Conservation (phyloP, 371 early-diverging fungal species). For the Apophysomyces variabilis region DNA sequence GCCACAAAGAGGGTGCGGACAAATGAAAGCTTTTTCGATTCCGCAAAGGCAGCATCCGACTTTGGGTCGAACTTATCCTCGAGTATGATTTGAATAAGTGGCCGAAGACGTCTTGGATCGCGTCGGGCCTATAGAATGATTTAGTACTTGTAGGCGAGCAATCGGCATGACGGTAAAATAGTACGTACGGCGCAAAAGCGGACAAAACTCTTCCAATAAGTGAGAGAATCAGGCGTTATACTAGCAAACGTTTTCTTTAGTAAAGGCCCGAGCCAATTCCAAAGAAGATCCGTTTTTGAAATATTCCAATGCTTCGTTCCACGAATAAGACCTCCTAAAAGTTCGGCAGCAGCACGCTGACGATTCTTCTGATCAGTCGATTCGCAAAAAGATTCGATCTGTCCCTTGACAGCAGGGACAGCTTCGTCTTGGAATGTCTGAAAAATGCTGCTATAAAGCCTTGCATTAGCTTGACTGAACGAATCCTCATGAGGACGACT, state of each 20-base stretch:
- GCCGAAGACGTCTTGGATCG: conserved; percentile 83
- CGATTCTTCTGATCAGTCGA: conserved; percentile 68
- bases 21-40: conserved; percentile 79
- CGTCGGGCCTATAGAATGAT: conserved; percentile 51
- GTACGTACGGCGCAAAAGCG: conserved; percentile 49
- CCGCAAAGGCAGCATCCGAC: conserved; percentile 82
- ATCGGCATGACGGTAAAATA: not conserved
- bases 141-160: not conserved
- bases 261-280: conserved; percentile 68
- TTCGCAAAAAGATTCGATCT: conserved; percentile 53
- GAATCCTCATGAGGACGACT: conserved; percentile 62
- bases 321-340: conserved; percentile 79
- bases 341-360: conserved; percentile 83
- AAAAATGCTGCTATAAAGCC: conserved; percentile 71
- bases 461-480: conserved; percentile 61
- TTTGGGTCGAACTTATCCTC: conserved; percentile 72
- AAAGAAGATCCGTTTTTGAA: conserved; percentile 47
- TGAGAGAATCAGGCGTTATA: conserved; percentile 68
- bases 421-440: conserved; percentile 68
- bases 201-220: conserved; percentile 78
- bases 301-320: conserved; percentile 86
- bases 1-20: conserved; percentile 58
- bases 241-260: conserved; percentile 57
- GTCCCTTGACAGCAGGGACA: conserved; percentile 52
- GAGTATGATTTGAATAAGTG: conserved; percentile 71